Conservation (phyloP, 108 stramenopile genomes). For the Cyclotella cryptica region DNA sequence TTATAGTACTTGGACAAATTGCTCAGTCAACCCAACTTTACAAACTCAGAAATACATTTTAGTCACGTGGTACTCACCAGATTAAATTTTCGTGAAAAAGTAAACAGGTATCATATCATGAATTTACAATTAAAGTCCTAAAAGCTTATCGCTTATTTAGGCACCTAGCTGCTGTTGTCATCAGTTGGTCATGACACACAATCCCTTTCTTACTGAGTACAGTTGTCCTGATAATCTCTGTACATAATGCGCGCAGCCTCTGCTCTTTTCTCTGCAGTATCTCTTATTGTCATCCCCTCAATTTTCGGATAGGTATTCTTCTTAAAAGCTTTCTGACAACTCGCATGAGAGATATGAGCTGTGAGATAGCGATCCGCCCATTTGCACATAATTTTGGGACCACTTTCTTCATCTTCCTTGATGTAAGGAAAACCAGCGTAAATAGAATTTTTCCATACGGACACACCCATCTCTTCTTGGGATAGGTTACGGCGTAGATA, state of each 20-base stretch:
- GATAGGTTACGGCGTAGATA: neutral
- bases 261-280: neutral
- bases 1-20: too few relatives aligned
- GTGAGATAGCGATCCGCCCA: neutral
- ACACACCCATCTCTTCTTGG: neutral
- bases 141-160: too few relatives aligned
- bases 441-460: neutral
- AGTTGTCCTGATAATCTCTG: neutral
- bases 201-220: neutral
- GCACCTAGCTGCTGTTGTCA: too few relatives aligned
- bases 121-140: too few relatives aligned
- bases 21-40: too few relatives aligned
- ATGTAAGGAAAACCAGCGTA: neutral
- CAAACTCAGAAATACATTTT: too few relatives aligned
- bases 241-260: neutral
- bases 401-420: neutral
- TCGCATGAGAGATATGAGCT: neutral
- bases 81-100: too few relatives aligned
- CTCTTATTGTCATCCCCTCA: neutral
- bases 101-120: too few relatives aligned
- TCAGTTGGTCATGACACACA: neutral
- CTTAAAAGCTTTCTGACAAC: neutral
- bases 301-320: neutral
- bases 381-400: slow-evolving; percentile 1
- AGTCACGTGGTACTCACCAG: too few relatives aligned